These are phyloP conservation scores for Boletus pseudo-olivaceus DNA, from an alignment of 768 basidiomycete species.

Conservation along the genomic window DNA sequence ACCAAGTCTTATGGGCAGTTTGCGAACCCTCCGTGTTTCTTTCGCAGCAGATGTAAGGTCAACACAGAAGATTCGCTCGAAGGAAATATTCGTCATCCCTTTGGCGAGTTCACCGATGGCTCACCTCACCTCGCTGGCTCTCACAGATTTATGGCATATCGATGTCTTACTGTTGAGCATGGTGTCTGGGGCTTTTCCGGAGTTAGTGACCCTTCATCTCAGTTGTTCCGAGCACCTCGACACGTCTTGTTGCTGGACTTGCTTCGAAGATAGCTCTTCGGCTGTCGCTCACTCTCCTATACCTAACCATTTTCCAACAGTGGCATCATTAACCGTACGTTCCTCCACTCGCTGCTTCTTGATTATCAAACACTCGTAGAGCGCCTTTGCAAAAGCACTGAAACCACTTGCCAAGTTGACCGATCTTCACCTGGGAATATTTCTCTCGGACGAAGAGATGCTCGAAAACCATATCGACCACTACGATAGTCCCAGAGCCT, in stretches of 20 bases:
- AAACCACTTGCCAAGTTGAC: conserved; percentile 44
- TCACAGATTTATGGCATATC: conserved; percentile 57
- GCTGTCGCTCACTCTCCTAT: conserved; percentile 61
- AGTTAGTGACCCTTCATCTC: conserved; percentile 47
- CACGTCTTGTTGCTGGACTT: conserved; percentile 56
- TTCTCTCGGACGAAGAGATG: conserved; percentile 53
- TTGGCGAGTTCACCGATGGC: conserved; percentile 26
- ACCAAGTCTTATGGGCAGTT: conserved; percentile 30
- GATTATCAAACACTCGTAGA: conserved; percentile 29
- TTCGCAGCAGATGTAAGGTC: conserved; percentile 41
- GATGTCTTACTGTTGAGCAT: conserved; percentile 44
- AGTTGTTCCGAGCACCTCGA: conserved; percentile 60
- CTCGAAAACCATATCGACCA: conserved; percentile 42
- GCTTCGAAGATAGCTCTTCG: conserved; percentile 59
- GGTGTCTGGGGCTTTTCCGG: conserved; percentile 47
- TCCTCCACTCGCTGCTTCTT: not conserved
- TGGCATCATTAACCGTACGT: conserved; percentile 51
- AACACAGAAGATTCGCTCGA: conserved; percentile 41
- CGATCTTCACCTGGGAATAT: conserved; percentile 57
- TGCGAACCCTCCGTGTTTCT: conserved; percentile 41
- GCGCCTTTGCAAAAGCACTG: conserved; percentile 41
- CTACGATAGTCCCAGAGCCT: conserved; percentile 22
- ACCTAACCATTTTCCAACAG: conserved; percentile 45
- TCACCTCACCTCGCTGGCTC: conserved; percentile 44
- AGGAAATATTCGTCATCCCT: conserved; percentile 31